phyloP scores from a whole-genome alignment of 352 stramenopile genomes.

The Pythium phragmitis region DNA sequence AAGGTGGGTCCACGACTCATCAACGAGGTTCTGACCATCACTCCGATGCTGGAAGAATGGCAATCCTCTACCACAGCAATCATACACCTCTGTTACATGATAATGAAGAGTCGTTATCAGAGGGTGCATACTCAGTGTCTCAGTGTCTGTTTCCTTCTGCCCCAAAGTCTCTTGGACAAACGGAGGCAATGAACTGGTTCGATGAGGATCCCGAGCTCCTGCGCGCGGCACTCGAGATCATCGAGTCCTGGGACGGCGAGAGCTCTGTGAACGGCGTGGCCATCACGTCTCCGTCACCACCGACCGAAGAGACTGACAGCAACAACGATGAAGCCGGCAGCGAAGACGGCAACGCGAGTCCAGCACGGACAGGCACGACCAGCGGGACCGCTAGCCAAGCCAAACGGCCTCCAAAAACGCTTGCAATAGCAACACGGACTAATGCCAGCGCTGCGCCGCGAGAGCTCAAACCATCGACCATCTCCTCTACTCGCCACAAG shows the following conservation, averaged over 20 bases:
- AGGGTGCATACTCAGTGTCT: too few species aligned
- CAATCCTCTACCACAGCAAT: too few species aligned
- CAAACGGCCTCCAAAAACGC: too few species aligned
- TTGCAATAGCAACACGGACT: too few species aligned
- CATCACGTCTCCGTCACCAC: neutral
- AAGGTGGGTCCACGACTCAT: too few species aligned
- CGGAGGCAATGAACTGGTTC: constrained; percentile 14
- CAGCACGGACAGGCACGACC: too few species aligned
- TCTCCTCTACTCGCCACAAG: constrained; percentile 16
- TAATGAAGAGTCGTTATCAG: too few species aligned
- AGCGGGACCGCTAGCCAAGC: too few species aligned
- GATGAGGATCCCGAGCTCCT: constrained; percentile 22
- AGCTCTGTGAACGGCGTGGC: constrained; percentile 15
- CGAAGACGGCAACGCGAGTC: constrained; percentile 7
- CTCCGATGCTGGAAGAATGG: too few species aligned
- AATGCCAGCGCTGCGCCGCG: neutral
- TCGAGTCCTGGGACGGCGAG: constrained; percentile 22
- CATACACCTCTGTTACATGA: too few species aligned
- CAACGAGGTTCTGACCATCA: too few species aligned
- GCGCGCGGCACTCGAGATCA: constrained; percentile 25
- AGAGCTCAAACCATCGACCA: constrained; percentile 15
- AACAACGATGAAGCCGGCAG: constrained; percentile 17
- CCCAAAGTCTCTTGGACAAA: neutral
- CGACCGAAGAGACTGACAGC: constrained; percentile 7
- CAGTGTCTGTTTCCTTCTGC: too few species aligned